Evolutionary conservation across 2,329 filamentous ascomycete species (phyloP), one percentile per base, ranked within the genome.

Genomic region (Paecilomyces niveus): DNA sequence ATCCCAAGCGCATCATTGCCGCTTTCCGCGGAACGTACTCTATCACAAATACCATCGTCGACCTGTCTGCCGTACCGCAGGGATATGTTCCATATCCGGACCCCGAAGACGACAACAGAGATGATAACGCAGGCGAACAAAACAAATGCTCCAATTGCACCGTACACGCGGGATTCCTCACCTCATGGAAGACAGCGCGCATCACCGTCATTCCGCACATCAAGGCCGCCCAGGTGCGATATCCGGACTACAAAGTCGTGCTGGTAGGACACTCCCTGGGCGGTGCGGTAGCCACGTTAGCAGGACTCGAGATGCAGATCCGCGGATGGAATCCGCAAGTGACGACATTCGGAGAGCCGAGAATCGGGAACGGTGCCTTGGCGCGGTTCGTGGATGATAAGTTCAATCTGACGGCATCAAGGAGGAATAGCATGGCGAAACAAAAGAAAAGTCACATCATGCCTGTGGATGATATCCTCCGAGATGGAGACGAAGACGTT

Each of bases 1-100:
- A 76, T 3, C 72, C 76, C 21, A 80, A 81, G 53, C 81, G 86
- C 59, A 89, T 99, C 58, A 80, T 97, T 53, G 83, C 97, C 39
- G 92, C 92, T 8, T 97, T 97, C 68, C 86, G 94, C 53, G 94
- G 94, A 24, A 97, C 94, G 13, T 97, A 97, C 75, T 96, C 92
- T 64, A 83, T 99, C 67, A 84, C 91, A 56, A 96, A 97, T 72
- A 92, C 92, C 11, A 87, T 99, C 61, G 83, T 92, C 54, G 94
- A 99, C 75, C 81, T 99, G 57, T 92, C 90, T 62, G 95, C 92
- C 1, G 81, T 93, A 2, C 92, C 92, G 11, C 93, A 97, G 72
- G 85, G 89, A 71, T 99, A 97, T 69, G 84, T 92, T 1, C 92
- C 94, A 0, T 99, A 97, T 70, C 89, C 89, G 81, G 35, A n/a